Percentiles rank a stretch among this genome's conserved stretches.
Evolutionary conservation across 78 protist genomes (phyloP).

Genomic region (Bodo saltans): DNA sequence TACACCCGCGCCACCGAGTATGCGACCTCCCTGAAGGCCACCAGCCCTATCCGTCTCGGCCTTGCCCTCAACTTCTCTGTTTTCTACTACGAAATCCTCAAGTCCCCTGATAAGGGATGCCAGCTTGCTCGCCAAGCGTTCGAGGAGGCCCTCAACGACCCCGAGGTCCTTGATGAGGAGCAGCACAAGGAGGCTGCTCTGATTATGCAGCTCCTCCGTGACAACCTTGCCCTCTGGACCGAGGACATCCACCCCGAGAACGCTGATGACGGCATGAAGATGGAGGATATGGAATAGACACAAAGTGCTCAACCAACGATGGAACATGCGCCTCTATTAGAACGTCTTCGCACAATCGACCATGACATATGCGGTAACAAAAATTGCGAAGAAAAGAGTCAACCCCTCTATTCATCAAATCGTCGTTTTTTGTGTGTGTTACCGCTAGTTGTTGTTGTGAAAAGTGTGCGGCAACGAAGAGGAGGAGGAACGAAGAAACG

Average conservation of each 20-base stretch:
- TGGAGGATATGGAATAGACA: no score
- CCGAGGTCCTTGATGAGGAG: constrained; percentile 49
- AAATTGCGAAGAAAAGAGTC: no score
- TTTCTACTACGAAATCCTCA: constrained; percentile 42
- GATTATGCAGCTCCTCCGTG: constrained; percentile 63
- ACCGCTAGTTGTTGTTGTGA: no score
- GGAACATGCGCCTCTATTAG: no score
- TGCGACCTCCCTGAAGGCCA: not conserved
- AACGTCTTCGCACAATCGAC: no score
- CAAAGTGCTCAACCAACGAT: no score
- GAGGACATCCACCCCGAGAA: constrained; percentile 7
- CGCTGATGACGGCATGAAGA: no score
- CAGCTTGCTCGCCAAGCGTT: constrained; percentile 31
- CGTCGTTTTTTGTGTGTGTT: no score
- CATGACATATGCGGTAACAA: no score
- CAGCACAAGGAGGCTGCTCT: constrained; percentile 54
- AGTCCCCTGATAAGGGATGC: constrained; percentile 14
- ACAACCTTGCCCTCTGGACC: constrained; percentile 57
- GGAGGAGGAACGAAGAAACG: no score
- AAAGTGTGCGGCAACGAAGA: no score
- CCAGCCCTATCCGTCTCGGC: constrained; percentile 35
- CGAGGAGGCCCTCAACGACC: constrained; percentile 50
- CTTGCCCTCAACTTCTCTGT: constrained; percentile 32
- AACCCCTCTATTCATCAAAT: no score
- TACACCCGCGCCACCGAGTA: constrained; percentile 20